These are phyloP conservation scores for Zygosaccharomyces kombuchaensis DNA, from an alignment of 805 yeast species.

Conservation along the genomic window DNA sequence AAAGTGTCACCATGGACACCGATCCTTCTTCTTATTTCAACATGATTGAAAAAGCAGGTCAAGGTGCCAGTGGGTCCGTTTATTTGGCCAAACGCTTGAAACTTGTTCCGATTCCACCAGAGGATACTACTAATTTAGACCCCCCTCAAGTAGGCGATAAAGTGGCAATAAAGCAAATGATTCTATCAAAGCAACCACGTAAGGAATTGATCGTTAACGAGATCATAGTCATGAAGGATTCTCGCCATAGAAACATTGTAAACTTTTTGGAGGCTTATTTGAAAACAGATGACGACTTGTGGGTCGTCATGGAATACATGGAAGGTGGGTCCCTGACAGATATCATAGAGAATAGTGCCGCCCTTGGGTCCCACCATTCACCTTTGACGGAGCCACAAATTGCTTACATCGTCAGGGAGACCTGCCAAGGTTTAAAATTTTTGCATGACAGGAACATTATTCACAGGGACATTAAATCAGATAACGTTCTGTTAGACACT, in stretches of 20 bases:
- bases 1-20: constrained; percentile 72
- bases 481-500: constrained; percentile 80
- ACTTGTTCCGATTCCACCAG: constrained; percentile 28
- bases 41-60: constrained; percentile 84
- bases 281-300: constrained; percentile 71
- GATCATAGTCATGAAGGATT: constrained; percentile 93
- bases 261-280: constrained; percentile 89
- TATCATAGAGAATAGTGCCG: constrained; percentile 83
- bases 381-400: constrained; percentile 79
- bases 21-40: constrained; percentile 85
- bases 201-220: constrained; percentile 95
- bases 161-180: constrained; percentile 97
- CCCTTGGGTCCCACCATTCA: constrained; percentile 33
- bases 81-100: constrained; percentile 70
- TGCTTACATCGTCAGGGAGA: constrained; percentile 85
- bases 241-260: constrained; percentile 91
- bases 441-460: constrained; percentile 89
- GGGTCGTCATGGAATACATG: constrained; percentile 99
- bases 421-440: constrained; percentile 85
- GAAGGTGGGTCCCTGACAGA: constrained; percentile 98
- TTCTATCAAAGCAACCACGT: constrained; percentile 82
- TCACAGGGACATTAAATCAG: constrained; percentile 96
- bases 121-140: constrained; percentile 17
- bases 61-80: constrained; percentile 97
- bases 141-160: constrained; percentile 46